Base-by-base conservation (phyloP, 352 stramenopile species). In the Globisporangium spiculum region DNA sequence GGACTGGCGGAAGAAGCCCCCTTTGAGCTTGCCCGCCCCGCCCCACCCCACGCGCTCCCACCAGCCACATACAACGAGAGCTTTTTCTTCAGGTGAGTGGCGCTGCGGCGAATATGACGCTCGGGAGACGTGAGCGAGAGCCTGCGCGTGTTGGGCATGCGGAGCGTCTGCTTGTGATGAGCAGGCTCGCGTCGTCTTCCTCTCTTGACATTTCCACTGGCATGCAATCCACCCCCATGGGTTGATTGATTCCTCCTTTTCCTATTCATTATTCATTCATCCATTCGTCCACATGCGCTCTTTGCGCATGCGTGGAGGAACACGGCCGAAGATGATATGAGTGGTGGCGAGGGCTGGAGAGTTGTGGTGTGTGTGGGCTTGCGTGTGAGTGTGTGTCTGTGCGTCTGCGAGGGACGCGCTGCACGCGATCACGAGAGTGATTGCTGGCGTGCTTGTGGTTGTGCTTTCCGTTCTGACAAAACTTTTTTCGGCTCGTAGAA, bases 51-150 rank as follows among this genome's bases (percentile, higher is more conserved):
- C 63, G 18, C 44, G 44, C 44, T 52, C 44, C 27, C 38, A 32
- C 66, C 66, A 66, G 57, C 66, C 66, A 71, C 58, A 71, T 60
- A 63, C 66, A 61, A 41, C 65, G 67, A 65, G 62, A 50, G 63
- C 63, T 63, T 69, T 69, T 72, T 69, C 67, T 72, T 60, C 62
- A 69, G 67, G 67, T 72, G 67, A 59, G 67, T 64, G 60, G 18
- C 22, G 27, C 27, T 61, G 52, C 62, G 32, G 44, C 38, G 7
- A 38, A 32, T 18, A 22, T 58, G 60, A 20, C 44, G 41, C 26
- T 32, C 8, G 26, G 12, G 32, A 38, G 5, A 5, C 8, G 41
- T 52, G 34, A 20, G 46, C 53, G 36, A 20, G 46, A 61, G 59
- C 34, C 10, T 32, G 46, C 24, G 32, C 12, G 32, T 14, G n/a